A percentile compares a stretch with the other conserved stretches of the same genome.
Evolutionary conservation across 2,329 filamentous ascomycete genomes (phyloP).

Genomic region (Podosphaera xanthii): DNA sequence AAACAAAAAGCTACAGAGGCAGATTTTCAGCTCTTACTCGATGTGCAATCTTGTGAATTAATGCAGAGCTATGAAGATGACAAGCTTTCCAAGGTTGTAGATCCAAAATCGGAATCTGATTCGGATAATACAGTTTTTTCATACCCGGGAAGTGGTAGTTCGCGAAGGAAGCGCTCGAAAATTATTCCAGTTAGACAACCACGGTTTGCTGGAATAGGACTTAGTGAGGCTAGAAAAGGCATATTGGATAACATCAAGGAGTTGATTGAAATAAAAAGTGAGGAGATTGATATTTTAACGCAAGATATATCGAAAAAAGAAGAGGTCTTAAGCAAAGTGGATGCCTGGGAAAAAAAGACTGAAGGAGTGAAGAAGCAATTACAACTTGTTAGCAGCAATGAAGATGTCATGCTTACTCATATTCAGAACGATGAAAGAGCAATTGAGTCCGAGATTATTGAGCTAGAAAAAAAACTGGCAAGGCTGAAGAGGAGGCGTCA

Average conservation of each 20-base stretch:
- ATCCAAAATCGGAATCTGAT: constrained; percentile 8
- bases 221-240: constrained; percentile 39
- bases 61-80: constrained; percentile 12
- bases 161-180: constrained; percentile 9
- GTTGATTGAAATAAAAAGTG: constrained; percentile 40
- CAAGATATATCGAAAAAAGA: constrained; percentile 32
- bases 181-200: constrained; percentile 40
- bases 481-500: constrained; percentile 35
- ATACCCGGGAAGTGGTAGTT: constrained; percentile 4
- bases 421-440: constrained; percentile 30
- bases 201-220: constrained; percentile 25
- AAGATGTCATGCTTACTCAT: constrained; percentile 35
- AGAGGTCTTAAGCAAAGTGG: constrained; percentile 32
- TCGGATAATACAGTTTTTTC: neutral
- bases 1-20: constrained; percentile 30
- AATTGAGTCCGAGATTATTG: constrained; percentile 39
- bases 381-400: constrained; percentile 19
- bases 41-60: constrained; percentile 30
- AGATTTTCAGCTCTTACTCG: constrained; percentile 33
- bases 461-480: constrained; percentile 39
- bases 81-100: constrained; percentile 17
- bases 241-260: constrained; percentile 40
- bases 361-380: constrained; percentile 26
- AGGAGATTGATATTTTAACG: constrained; percentile 40
- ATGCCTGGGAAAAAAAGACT: constrained; percentile 25